These are phyloP conservation scores for Auriscalpium vulgare DNA, from an alignment of 768 basidiomycete species.

Conservation along the genomic window DNA sequence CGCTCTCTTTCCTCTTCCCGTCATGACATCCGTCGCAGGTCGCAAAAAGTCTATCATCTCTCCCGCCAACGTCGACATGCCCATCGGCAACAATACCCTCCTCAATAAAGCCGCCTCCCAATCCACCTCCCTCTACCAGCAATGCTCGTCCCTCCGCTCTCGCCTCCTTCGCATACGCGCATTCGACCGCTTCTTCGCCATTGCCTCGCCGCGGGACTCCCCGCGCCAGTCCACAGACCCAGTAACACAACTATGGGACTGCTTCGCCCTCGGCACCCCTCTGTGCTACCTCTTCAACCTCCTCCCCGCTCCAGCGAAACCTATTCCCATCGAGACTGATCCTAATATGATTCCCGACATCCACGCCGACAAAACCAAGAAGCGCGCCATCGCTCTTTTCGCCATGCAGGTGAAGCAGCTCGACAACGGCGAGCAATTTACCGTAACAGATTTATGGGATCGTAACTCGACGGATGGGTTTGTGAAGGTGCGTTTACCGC, in stretches of 20 bases:
- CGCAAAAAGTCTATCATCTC: constrained; percentile 76
- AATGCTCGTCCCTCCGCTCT: constrained; percentile 72
- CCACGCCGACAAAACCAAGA: constrained; percentile 77
- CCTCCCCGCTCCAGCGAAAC: constrained; percentile 44
- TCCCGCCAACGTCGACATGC: constrained; percentile 58
- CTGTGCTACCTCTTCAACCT: constrained; percentile 96
- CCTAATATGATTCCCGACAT: constrained; percentile 49
- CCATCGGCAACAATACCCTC: constrained; percentile 72
- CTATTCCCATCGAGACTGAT: constrained; percentile 54
- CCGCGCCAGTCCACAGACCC: constrained; percentile 79
- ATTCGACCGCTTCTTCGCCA: constrained; percentile 62
- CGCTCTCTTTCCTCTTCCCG: constrained; percentile 8
- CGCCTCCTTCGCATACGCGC: constrained; percentile 73
- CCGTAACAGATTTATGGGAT: constrained; percentile 85
- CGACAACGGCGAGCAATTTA: constrained; percentile 73
- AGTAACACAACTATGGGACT: constrained; percentile 90
- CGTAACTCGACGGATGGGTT: constrained; percentile 88
- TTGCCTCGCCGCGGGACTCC: constrained; percentile 48
- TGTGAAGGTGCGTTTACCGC: constrained; percentile 65
- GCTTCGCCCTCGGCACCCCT: constrained; percentile 86
- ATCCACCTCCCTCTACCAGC: constrained; percentile 85
- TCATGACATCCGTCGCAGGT: constrained; percentile 36
- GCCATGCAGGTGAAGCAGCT: constrained; percentile 79
- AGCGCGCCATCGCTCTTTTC: constrained; percentile 86
- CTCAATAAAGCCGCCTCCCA: constrained; percentile 88